Evolutionary conservation across 441 rosid genomes (phyloP).

Genomic region (Pelargonium cotyledonis): DNA sequence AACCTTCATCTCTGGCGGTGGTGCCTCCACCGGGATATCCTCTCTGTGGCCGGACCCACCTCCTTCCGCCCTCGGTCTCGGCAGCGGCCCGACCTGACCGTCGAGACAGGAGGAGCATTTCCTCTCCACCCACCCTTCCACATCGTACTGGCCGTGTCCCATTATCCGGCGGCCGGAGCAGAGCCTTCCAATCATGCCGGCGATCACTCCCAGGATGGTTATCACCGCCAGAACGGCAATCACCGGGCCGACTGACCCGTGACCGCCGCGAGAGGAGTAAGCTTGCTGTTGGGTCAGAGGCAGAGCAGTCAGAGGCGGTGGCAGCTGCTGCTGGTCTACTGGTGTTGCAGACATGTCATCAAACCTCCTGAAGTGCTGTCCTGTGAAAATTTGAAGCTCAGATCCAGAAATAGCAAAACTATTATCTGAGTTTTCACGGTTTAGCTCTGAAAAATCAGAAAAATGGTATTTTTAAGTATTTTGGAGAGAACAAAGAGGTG

Average conservation of each 20-base stretch:
- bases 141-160: constrained; percentile 47
- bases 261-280: constrained; percentile 32
- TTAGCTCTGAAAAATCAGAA: background rate
- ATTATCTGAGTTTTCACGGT: background rate
- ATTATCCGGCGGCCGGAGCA: constrained; percentile 48
- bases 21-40: constrained; percentile 24
- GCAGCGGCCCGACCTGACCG: constrained; percentile 33
- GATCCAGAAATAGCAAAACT: background rate
- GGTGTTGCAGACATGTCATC: constrained; percentile 36
- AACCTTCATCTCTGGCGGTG: constrained; percentile 18
- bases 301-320: constrained; percentile 26
- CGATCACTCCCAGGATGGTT: constrained; percentile 47
- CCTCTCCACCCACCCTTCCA: constrained; percentile 60
- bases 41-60: constrained; percentile 1
- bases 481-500: background rate
- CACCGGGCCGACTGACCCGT: constrained; percentile 58
- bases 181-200: constrained; percentile 57
- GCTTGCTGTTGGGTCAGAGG: constrained; percentile 26
- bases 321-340: constrained; percentile 26
- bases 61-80: constrained; percentile 12
- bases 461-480: background rate
- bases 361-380: background rate
- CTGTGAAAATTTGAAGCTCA: background rate
- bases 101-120: constrained; percentile 62
- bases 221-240: constrained; percentile 56